Conservation (phyloP, 2,329 filamentous ascomycete species). For the Aureobasidium melanogenum region DNA sequence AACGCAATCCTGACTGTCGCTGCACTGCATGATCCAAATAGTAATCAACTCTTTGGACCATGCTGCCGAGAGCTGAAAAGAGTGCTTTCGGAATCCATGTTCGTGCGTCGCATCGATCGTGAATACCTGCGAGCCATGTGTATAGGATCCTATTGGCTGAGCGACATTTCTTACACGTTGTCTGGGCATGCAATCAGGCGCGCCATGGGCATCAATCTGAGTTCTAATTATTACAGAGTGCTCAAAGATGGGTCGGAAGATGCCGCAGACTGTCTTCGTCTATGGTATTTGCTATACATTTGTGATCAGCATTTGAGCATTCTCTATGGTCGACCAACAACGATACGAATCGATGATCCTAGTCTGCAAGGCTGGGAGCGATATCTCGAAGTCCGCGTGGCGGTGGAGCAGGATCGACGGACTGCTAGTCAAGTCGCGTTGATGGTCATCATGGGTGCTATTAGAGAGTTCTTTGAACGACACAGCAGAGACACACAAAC, state of each 20-base stretch:
- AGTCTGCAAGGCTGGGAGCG: conserved; percentile 50
- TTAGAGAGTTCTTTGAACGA: conserved; percentile 47
- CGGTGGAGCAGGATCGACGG: conserved; percentile 47
- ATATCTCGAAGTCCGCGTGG: conserved; percentile 44
- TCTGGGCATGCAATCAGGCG: conserved; percentile 46
- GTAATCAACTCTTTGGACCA: conserved; percentile 42
- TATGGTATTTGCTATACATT: conserved; percentile 57
- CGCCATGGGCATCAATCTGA: conserved; percentile 34
- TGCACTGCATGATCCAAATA: conserved; percentile 49
- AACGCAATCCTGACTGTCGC: conserved; percentile 50
- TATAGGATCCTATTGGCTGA: conserved; percentile 54
- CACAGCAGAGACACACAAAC: conserved; percentile 40
- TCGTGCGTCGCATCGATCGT: conserved; percentile 44
- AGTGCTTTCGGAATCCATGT: conserved; percentile 48
- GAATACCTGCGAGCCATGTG: conserved; percentile 53
- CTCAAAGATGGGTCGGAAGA: conserved; percentile 33
- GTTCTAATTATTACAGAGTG: conserved; percentile 33
- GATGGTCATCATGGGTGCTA: conserved; percentile 48
- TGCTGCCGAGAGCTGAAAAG: conserved; percentile 51
- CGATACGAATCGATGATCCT: conserved; percentile 47
- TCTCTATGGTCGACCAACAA: conserved; percentile 49
- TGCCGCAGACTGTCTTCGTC: conserved; percentile 44
- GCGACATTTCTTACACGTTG: conserved; percentile 54
- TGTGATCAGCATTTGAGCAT: conserved; percentile 59
- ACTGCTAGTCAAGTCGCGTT: conserved; percentile 51